phyloP scores from a whole-genome alignment of 164 flowering plant species.

The Houttuynia cordata region DNA sequence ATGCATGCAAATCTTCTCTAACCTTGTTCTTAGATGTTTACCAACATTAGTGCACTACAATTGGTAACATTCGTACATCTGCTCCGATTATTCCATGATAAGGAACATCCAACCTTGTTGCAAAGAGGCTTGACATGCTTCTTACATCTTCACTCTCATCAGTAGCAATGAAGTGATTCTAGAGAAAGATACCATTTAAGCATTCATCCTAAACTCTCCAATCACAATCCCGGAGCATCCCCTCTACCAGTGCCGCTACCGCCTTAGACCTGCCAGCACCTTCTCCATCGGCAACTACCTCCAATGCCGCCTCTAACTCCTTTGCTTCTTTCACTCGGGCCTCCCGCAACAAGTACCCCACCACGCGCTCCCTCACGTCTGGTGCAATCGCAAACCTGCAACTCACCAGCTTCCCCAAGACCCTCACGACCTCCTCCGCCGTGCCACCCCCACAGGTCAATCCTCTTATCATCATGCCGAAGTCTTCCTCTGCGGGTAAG shows the following conservation, averaged over 20 bases:
- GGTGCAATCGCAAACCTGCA: not conserved
- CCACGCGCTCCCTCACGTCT: slow-evolving; percentile 3
- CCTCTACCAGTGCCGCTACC: not conserved
- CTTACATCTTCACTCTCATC: too few relatives aligned
- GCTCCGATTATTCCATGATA: too few relatives aligned
- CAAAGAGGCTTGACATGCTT: too few relatives aligned
- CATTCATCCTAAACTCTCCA: not conserved
- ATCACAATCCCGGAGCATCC: not conserved
- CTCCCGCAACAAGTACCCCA: slow-evolving; percentile 9
- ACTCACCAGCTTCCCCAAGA: slow-evolving; percentile 3
- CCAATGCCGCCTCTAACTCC: slow-evolving; percentile 5
- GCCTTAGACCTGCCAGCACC: not conserved
- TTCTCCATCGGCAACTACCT: not conserved
- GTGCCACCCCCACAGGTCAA: slow-evolving; percentile 3
- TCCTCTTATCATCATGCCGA: not conserved
- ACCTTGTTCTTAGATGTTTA: too few relatives aligned
- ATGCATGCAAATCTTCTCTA: too few relatives aligned
- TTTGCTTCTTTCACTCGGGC: slow-evolving; percentile 10
- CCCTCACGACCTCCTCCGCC: slow-evolving; percentile 8
- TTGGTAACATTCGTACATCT: too few relatives aligned
- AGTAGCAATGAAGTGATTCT: too few relatives aligned
- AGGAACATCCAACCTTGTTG: too few relatives aligned
- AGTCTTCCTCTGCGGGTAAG: not conserved
- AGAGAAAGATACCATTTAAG: too few relatives aligned
- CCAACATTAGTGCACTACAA: too few relatives aligned